These are phyloP conservation scores for Aquanectria penicillioides DNA, from an alignment of 2,329 filamentous ascomycete species.

Conservation along the genomic window DNA sequence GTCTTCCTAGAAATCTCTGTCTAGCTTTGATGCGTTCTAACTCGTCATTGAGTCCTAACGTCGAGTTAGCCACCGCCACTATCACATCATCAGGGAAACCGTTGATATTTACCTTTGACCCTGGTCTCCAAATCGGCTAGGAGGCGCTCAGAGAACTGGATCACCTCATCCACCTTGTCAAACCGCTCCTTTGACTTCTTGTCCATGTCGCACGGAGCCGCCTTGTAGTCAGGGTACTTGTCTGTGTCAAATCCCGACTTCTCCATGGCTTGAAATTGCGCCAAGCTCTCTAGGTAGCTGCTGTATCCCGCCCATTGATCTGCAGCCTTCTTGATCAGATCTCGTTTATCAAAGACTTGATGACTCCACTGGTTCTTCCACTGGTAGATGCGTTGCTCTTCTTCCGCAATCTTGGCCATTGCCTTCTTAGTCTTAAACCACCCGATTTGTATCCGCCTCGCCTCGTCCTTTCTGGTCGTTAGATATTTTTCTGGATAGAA, in stretches of 20 bases:
- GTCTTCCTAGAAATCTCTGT: conserved; percentile 50
- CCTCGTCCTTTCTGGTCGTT: conserved; percentile 55
- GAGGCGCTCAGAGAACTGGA: conserved; percentile 45
- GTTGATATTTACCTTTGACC: conserved; percentile 48
- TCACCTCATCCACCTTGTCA: conserved; percentile 46
- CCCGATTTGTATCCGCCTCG: conserved; percentile 54
- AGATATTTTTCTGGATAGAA: conserved; percentile 67
- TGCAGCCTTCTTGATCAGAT: conserved; percentile 43
- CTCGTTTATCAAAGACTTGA: conserved; percentile 41
- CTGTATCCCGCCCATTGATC: conserved; percentile 46
- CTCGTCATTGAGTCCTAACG: conserved; percentile 43
- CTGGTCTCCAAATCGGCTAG: conserved; percentile 48
- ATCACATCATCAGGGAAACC: too few relatives aligned
- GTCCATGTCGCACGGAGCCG: conserved; percentile 50
- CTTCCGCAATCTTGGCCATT: conserved; percentile 34
- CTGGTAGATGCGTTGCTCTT: conserved; percentile 41
- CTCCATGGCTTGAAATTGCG: conserved; percentile 50
- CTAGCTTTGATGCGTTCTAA: conserved; percentile 46
- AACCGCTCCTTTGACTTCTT: conserved; percentile 45
- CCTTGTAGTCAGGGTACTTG: conserved; percentile 51
- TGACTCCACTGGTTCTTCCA: conserved; percentile 42
- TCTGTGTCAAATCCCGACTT: conserved; percentile 51
- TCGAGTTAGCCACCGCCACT: conserved; percentile 31
- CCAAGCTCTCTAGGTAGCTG: conserved; percentile 49
- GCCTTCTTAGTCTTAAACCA: conserved; percentile 47